Base-by-base conservation (phyloP, 2,329 filamentous ascomycete species). In the Aspergillus fumigatiaffinis region DNA sequence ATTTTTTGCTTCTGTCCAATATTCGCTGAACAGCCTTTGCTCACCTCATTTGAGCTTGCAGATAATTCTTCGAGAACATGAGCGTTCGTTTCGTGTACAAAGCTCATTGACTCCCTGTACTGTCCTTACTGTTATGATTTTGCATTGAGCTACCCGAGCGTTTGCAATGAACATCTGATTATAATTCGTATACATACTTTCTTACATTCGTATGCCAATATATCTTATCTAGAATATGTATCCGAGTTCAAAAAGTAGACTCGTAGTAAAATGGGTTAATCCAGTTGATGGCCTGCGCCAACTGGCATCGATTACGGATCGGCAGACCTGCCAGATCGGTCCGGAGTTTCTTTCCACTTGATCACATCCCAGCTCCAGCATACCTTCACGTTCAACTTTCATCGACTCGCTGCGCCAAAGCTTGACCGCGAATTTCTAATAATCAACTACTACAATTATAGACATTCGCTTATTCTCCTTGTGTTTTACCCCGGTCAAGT, bases 251-350 rank as follows among this genome's bases (percentile, higher is more conserved):
- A 14, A 8, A 23, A 12, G 44, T 47, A 47, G 25, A 47, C 10
- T 47, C 21, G 14, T 12, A 23, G 8, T 54, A 14, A n/a, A 41
- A 20, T n/a, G 32, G 26, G 38, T 52, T 46, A 38, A 51, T 50
- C 32, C 25, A 55, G 32, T 47, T 38, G 50, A 28, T 50, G 47
- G 53, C 51, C 51, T 17, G 6, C 44, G 44, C 44, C 44, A 47
- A 47, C 44, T 47, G 44, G 44, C 23, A 47, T 23, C 10, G 6
- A 17, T 17, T 17, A 17, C 3, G 8, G n/a, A 26, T 56, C 50
- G 54, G 54, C 42, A 52, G 54, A 56, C 50, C 28, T 56, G 54
- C 54, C 54, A 50, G 50, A 56, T 48, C 29, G 50, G 32, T 17
- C 32, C 32, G 32, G 32, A 38, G 5, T 38, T 38, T 38, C 32